Conservation (phyloP, 805 yeast genomes). For the Osmozyma mogii region DNA sequence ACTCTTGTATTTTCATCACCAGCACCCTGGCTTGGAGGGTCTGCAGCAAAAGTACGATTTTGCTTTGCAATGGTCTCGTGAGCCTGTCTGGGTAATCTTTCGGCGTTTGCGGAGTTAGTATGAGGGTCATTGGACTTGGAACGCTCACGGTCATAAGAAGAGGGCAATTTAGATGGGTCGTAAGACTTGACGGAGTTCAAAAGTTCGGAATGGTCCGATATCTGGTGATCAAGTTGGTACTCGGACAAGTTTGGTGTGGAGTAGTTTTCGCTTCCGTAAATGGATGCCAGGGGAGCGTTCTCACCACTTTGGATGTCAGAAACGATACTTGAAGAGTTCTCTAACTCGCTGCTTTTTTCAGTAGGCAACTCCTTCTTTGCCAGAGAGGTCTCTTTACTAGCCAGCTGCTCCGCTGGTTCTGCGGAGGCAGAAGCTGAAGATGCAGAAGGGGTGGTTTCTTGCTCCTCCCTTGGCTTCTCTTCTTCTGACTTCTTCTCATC, state of each 20-base stretch:
- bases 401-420: too few species aligned
- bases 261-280: conserved; percentile 18
- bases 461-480: not conserved
- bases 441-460: not conserved
- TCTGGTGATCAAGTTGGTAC: conserved; percentile 34
- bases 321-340: too few species aligned
- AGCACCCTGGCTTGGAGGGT: conserved; percentile 3
- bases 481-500: not conserved
- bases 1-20: conserved; percentile 9
- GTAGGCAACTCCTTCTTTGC: conserved; percentile 1
- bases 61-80: conserved; percentile 6
- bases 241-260: conserved; percentile 39
- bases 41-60: conserved; percentile 8
- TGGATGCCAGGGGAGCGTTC: conserved; percentile 1
- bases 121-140: conserved; percentile 9
- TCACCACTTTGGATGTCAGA: too few species aligned
- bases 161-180: conserved; percentile 19
- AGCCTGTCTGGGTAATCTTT: conserved; percentile 1
- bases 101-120: conserved; percentile 3
- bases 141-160: conserved; percentile 10
- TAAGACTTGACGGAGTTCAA: conserved; percentile 27
- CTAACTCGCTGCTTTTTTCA: too few species aligned
- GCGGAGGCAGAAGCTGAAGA: too few species aligned
- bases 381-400: too few species aligned
- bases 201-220: conserved; percentile 28